Evolutionary conservation across 352 stramenopile species (phyloP).

Genomic region (Thalassiosira ordinaria): DNA sequence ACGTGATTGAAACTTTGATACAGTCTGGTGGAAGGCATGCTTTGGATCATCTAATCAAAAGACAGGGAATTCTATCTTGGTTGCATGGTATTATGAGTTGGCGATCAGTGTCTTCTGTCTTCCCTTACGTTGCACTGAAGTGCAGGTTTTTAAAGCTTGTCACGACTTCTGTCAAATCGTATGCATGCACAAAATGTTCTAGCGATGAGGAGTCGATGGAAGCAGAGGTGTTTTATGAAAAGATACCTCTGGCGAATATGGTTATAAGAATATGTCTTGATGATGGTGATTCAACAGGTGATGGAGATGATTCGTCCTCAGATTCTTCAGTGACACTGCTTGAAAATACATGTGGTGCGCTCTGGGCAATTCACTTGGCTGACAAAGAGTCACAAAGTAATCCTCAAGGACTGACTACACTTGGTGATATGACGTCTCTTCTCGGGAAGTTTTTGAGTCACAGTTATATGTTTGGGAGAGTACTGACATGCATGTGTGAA

Average conservation of each 20-base stretch:
- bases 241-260: slow-evolving; percentile 43
- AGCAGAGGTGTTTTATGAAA: slow-evolving; percentile 43
- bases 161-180: slow-evolving; percentile 42
- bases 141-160: slow-evolving; percentile 54
- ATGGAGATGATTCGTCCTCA: slow-evolving; percentile 5
- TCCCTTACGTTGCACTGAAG: slow-evolving; percentile 46
- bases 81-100: slow-evolving; percentile 56
- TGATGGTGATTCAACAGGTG: slow-evolving; percentile 7
- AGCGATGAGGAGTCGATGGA: neutral
- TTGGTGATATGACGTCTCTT: slow-evolving; percentile 33
- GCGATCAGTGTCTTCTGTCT: slow-evolving; percentile 34
- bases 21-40: slow-evolving; percentile 49
- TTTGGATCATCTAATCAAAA: slow-evolving; percentile 61
- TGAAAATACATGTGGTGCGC: slow-evolving; percentile 36
- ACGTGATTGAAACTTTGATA: slow-evolving; percentile 51
- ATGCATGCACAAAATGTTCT: slow-evolving; percentile 5
- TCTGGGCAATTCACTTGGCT: slow-evolving; percentile 53
- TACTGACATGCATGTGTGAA: slow-evolving; percentile 38
- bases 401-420: slow-evolving; percentile 15
- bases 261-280: slow-evolving; percentile 51
- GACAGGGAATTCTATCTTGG: slow-evolving; percentile 74
- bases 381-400: slow-evolving; percentile 7
- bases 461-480: slow-evolving; percentile 43
- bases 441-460: slow-evolving; percentile 43
- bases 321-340: slow-evolving; percentile 22